phyloP scores from a whole-genome alignment of 2,329 filamentous ascomycete species.

The Phaeosphaeria sp. region DNA sequence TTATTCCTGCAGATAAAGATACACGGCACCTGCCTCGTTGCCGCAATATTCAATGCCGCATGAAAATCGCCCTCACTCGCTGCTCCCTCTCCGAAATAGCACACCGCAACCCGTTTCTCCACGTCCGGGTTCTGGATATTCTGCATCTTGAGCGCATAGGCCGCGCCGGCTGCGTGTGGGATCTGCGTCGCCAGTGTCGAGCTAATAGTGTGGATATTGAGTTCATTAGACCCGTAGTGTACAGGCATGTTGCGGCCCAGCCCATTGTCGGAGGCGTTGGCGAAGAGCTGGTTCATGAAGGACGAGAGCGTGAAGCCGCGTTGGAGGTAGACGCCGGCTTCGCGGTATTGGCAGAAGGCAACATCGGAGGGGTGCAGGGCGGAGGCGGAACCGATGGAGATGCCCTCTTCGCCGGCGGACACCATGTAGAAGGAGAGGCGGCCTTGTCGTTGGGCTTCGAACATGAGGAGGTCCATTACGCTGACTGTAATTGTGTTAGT shows the following conservation, averaged over 20 bases:
- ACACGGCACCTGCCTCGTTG: conserved; percentile 84
- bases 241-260: conserved; percentile 95
- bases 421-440: conserved; percentile 84
- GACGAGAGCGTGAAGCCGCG: conserved; percentile 85
- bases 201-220: conserved; percentile 89
- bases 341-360: conserved; percentile 92
- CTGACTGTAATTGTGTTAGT: conserved; percentile 58
- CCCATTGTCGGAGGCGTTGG: conserved; percentile 81
- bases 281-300: conserved; percentile 96
- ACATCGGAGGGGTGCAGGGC: conserved; percentile 85
- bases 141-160: conserved; percentile 86
- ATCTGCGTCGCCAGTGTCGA: conserved; percentile 88
- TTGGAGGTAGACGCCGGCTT: conserved; percentile 89
- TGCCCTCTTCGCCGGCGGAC: conserved; percentile 91
- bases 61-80: conserved; percentile 93
- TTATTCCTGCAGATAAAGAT: conserved; percentile 94
- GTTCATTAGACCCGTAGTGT: conserved; percentile 84
- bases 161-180: conserved; percentile 85
- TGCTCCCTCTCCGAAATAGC: conserved; percentile 90
- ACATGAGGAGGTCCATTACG: conserved; percentile 98
- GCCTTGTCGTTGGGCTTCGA: conserved; percentile 95
- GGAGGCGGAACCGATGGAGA: conserved; percentile 86
- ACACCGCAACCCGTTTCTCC: conserved; percentile 71
- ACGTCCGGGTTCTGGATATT: conserved; percentile 71
- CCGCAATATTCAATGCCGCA: conserved; percentile 87